These are phyloP conservation scores for Apiotrichum domesticum DNA, from an alignment of 1,284 basidiomycete genomes.

Conservation along the genomic window DNA sequence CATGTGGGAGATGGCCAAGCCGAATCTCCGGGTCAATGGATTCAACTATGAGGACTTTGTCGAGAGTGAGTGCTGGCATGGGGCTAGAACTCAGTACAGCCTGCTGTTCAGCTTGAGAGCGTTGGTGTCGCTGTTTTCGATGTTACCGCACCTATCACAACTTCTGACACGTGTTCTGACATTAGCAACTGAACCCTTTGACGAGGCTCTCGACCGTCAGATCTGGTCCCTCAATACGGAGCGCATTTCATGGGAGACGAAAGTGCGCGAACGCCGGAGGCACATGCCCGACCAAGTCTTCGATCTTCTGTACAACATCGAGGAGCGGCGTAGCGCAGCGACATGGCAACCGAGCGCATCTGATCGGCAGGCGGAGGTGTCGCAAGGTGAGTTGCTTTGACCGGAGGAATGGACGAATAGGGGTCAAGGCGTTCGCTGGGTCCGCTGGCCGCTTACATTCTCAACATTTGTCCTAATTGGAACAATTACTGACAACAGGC, in stretches of 20 bases:
- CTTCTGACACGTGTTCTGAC: neutral
- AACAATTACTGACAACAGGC: neutral
- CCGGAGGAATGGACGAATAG: too few relatives aligned
- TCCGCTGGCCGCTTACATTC: too few relatives aligned
- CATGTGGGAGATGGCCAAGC: conserved; percentile 56
- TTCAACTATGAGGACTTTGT: conserved; percentile 63
- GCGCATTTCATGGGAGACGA: conserved; percentile 60
- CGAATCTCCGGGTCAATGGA: conserved; percentile 72
- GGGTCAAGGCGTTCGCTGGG: too few relatives aligned
- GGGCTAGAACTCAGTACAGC: too few relatives aligned
- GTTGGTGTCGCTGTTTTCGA: too few relatives aligned
- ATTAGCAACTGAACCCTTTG: conserved; percentile 66
- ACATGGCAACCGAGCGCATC: conserved; percentile 43
- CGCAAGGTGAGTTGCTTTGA: neutral
- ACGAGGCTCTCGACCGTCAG: conserved; percentile 66
- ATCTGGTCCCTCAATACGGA: conserved; percentile 66
- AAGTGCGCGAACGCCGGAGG: conserved; percentile 59
- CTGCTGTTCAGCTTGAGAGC: too few relatives aligned
- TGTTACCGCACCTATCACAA: too few relatives aligned
- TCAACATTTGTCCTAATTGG: too few relatives aligned
- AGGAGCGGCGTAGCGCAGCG: conserved; percentile 49
- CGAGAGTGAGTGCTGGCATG: conserved; percentile 38
- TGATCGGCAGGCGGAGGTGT: conserved; percentile 7
- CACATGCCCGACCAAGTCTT: conserved; percentile 55
- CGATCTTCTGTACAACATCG: conserved; percentile 51